These are phyloP conservation scores for Medicago arabica DNA, from an alignment of 306 rosid species.

Conservation along the genomic window DNA sequence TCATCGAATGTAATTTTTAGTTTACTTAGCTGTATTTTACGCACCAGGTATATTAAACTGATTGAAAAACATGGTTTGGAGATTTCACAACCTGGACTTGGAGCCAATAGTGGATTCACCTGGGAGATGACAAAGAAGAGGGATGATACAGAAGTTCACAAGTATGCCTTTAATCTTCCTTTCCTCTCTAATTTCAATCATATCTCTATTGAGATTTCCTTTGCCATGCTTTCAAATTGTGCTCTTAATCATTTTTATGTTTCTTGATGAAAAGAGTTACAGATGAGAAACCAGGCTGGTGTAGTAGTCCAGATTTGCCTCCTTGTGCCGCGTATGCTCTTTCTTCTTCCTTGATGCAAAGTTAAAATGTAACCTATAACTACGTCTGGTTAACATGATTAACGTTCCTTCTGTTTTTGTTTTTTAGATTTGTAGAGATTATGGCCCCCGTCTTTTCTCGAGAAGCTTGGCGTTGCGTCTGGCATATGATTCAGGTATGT, in stretches of 20 bases:
- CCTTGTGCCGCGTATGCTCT: conserved; percentile 96
- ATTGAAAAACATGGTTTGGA: conserved; percentile 83
- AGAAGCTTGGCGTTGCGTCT: conserved; percentile 97
- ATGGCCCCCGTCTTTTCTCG: conserved; percentile 98
- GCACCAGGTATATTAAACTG: conserved; percentile 71
- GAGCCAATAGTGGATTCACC: conserved; percentile 86
- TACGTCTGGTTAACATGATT: not conserved
- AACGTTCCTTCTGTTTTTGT: conserved; percentile 30
- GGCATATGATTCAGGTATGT: conserved; percentile 94
- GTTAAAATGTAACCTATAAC: conserved; percentile 4
- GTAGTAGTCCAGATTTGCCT: conserved; percentile 86
- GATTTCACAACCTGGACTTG: conserved; percentile 97
- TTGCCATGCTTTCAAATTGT: conserved; percentile 34
- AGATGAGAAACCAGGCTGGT: conserved; percentile 95
- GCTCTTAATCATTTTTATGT: conserved; percentile 38
- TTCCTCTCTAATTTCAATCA: conserved; percentile 31
- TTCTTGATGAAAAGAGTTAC: conserved; percentile 64
- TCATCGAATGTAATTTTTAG: conserved; percentile 33
- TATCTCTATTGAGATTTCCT: conserved; percentile 21
- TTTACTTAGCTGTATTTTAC: conserved; percentile 33
- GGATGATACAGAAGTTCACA: conserved; percentile 90
- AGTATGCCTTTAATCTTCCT: conserved; percentile 51
- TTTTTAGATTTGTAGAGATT: conserved; percentile 88
- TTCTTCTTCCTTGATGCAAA: conserved; percentile 45
- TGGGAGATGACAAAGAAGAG: conserved; percentile 99